Percentiles rank a stretch among this genome's conserved stretches.
phyloP scores from a whole-genome alignment of 345 rosid species.

The Populus simonii region DNA sequence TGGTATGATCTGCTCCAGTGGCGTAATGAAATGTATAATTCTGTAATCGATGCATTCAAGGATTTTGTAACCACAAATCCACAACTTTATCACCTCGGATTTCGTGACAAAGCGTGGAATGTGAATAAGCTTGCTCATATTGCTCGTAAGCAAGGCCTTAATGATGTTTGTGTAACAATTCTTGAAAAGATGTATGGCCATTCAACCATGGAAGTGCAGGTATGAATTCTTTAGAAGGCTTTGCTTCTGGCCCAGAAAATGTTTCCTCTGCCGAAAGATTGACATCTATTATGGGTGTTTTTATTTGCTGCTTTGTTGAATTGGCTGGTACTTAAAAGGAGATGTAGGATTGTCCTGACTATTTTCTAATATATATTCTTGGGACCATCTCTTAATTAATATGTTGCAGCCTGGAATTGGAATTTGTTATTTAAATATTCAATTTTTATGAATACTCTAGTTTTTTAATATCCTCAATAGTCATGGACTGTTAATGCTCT shows the following conservation, averaged over 20 bases:
- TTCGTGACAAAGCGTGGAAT: slow-evolving; percentile 98
- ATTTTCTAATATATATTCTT: not conserved
- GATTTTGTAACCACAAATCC: slow-evolving; percentile 66
- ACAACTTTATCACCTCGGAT: slow-evolving; percentile 94
- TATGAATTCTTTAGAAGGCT: slow-evolving; percentile 20
- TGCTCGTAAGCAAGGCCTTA: slow-evolving; percentile 95
- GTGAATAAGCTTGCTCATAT: slow-evolving; percentile 96
- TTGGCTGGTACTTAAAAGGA: not conserved
- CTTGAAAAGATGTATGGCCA: slow-evolving; percentile 99
- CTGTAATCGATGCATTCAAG: slow-evolving; percentile 91
- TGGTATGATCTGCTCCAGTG: slow-evolving; percentile 98
- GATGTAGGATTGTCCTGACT: not conserved
- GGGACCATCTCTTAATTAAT: not conserved
- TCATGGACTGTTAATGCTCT: not conserved
- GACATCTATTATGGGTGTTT: not conserved
- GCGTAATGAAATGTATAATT: slow-evolving; percentile 97
- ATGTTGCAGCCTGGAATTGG: too few relatives aligned
- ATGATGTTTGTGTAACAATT: slow-evolving; percentile 84
- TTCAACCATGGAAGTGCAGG: slow-evolving; percentile 99
- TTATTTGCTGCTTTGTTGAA: not conserved
- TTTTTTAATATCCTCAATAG: not conserved
- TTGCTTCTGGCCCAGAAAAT: not conserved
- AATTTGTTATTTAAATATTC: not conserved
- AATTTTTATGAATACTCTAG: not conserved
- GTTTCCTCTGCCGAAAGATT: not conserved